phyloP scores from a whole-genome alignment of 1,284 basidiomycete species.

The Wallemia hederae region DNA sequence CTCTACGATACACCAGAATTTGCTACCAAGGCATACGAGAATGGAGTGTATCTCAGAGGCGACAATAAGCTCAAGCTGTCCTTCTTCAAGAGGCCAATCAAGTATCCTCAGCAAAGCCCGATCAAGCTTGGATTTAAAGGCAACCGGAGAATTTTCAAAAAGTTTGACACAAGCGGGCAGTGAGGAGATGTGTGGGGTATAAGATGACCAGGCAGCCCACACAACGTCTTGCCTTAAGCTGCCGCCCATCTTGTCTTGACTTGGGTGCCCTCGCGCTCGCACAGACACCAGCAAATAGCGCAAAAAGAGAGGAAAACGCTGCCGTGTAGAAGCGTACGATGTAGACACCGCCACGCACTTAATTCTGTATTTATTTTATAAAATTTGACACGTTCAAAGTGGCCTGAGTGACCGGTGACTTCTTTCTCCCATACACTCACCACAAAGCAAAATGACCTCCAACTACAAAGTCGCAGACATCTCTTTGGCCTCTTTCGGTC shows the following conservation, averaged over 20 bases:
- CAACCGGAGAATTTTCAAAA: too few relatives aligned
- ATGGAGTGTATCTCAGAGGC: neutral
- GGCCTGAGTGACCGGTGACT: conserved; percentile 3
- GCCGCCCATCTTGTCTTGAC: too few relatives aligned
- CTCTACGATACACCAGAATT: neutral
- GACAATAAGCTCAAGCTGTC: neutral
- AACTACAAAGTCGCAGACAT: conserved; percentile 32
- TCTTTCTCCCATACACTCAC: conserved; percentile 8
- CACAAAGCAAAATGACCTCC: neutral
- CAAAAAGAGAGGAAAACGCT: neutral
- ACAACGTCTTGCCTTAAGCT: too few relatives aligned
- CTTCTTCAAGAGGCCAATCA: neutral
- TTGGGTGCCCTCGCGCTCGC: too few relatives aligned
- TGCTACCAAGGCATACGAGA: neutral
- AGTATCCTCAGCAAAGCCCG: neutral
- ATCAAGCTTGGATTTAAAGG: too few relatives aligned
- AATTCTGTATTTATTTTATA: neutral
- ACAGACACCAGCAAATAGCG: too few relatives aligned
- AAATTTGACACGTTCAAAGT: neutral
- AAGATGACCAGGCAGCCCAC: too few relatives aligned
- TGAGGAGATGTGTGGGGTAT: too few relatives aligned
- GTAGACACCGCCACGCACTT: neutral
- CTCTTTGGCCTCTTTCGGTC: conserved; percentile 84
- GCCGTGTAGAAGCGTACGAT: neutral
- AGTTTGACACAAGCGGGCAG: too few relatives aligned